phyloP scores from a whole-genome alignment of 2,329 filamentous ascomycete species.

The Aspergillus japonicus region DNA sequence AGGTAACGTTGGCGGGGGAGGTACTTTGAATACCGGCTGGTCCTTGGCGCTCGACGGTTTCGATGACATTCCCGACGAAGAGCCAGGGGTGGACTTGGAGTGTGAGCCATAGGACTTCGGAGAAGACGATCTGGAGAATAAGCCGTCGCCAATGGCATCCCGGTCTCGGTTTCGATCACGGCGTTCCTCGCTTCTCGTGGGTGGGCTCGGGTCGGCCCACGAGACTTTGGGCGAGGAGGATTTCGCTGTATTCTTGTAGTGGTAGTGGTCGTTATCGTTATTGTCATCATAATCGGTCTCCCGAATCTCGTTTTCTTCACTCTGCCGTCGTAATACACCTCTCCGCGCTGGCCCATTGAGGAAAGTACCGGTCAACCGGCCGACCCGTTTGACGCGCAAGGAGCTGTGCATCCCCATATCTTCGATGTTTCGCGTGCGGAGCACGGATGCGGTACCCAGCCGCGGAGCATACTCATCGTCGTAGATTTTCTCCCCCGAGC shows the following conservation, averaged over 20 bases:
- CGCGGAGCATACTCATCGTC: constrained; percentile 37
- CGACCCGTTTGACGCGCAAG: constrained; percentile 73
- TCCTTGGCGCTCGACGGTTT: constrained; percentile 43
- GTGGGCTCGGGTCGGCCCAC: constrained; percentile 37
- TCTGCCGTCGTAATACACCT: constrained; percentile 61
- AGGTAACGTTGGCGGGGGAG: constrained; percentile 58
- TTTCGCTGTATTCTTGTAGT: constrained; percentile 23
- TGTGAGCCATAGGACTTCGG: constrained; percentile 36
- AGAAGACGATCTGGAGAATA: constrained; percentile 36
- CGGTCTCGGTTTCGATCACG: constrained; percentile 23
- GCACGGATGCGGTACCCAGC: constrained; percentile 37
- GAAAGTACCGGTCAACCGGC: constrained; percentile 72
- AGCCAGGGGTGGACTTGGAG: constrained; percentile 42
- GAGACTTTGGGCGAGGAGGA: constrained; percentile 38
- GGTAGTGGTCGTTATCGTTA: constrained; percentile 29
- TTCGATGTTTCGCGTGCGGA: constrained; percentile 55
- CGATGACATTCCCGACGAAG: constrained; percentile 42
- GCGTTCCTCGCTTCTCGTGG: constrained; percentile 21
- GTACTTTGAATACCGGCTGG: constrained; percentile 59
- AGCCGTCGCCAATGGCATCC: constrained; percentile 23
- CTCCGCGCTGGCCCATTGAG: constrained; percentile 76
- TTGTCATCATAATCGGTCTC: constrained; percentile 25
- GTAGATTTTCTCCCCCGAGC: constrained; percentile 34
- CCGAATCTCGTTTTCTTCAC: constrained; percentile 57
- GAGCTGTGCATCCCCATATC: constrained; percentile 68